phyloP scores from a whole-genome alignment of 139 green algal genomes.

The Closterium sp. region DNA sequence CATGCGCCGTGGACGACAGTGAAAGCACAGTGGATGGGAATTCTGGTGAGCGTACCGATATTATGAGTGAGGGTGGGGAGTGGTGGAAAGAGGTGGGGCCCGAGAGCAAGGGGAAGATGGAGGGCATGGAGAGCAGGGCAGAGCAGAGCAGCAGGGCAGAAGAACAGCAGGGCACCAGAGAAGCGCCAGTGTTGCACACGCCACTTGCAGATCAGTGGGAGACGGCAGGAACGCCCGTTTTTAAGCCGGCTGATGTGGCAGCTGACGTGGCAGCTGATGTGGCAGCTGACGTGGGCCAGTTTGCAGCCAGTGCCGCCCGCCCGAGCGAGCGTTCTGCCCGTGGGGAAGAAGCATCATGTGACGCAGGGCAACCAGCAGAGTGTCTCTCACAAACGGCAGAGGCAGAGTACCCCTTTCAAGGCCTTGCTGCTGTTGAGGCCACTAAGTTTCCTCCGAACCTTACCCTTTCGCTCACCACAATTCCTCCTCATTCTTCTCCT shows the following conservation, averaged over 20 bases:
- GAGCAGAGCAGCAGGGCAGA: too few relatives aligned
- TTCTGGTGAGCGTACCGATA: not conserved
- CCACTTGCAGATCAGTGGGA: not conserved
- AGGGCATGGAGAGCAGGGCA: not conserved
- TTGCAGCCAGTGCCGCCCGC: not conserved
- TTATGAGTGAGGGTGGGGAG: not conserved
- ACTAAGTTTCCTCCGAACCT: too few relatives aligned
- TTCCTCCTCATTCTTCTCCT: not conserved
- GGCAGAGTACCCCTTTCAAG: too few relatives aligned
- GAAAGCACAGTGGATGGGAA: not conserved
- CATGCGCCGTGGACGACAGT: not conserved
- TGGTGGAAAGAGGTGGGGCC: not conserved
- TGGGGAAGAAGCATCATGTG: not conserved
- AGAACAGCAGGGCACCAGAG: not conserved
- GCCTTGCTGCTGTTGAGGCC: too few relatives aligned
- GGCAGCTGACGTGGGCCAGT: not conserved
- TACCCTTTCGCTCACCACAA: too few relatives aligned
- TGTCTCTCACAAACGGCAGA: too few relatives aligned
- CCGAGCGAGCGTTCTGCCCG: not conserved
- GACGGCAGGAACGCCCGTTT: not conserved
- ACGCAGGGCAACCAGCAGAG: not conserved
- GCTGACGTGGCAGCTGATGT: not conserved
- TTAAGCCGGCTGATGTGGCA: not conserved
- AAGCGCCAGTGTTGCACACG: not conserved
- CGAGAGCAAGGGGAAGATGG: not conserved